These are phyloP conservation scores for Lyophyllum semitale DNA, from an alignment of 768 basidiomycete species.

Conservation along the genomic window DNA sequence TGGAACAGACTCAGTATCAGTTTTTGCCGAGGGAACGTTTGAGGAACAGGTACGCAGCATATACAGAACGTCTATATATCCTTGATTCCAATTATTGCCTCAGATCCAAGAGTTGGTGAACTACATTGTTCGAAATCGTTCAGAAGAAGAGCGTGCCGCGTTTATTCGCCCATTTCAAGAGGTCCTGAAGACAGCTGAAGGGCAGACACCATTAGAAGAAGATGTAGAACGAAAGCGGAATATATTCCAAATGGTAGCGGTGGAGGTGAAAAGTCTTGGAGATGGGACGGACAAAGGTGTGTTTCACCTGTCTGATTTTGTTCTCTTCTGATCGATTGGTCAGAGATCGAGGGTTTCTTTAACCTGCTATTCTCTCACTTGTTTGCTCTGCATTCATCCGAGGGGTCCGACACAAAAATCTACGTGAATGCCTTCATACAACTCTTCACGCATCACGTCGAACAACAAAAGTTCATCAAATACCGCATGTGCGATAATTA, in stretches of 20 bases:
- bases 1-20: slow-evolving; percentile 72
- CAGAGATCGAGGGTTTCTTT: slow-evolving; percentile 88
- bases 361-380: slow-evolving; percentile 79
- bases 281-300: slow-evolving; percentile 79
- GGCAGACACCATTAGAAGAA: slow-evolving; percentile 53
- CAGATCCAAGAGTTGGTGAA: slow-evolving; percentile 80
- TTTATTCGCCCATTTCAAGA: slow-evolving; percentile 72
- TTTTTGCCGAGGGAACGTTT: slow-evolving; percentile 88
- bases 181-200: slow-evolving; percentile 50
- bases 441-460: slow-evolving; percentile 55
- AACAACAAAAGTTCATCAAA: slow-evolving; percentile 59
- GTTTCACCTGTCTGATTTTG: slow-evolving; percentile 18
- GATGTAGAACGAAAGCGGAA: slow-evolving; percentile 53
- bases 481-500: slow-evolving; percentile 67
- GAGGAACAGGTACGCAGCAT: slow-evolving; percentile 70
- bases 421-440: slow-evolving; percentile 49
- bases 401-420: slow-evolving; percentile 58
- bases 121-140: slow-evolving; percentile 65
- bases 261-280: slow-evolving; percentile 67
- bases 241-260: slow-evolving; percentile 60
- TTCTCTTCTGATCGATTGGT: neutral
- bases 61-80: neutral
- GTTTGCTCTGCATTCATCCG: slow-evolving; percentile 55
- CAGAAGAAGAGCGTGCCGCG: slow-evolving; percentile 67
- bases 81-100: slow-evolving; percentile 2